Base-by-base conservation (phyloP, 495 filamentous ascomycete species). In the Xylaria sp. region DNA sequence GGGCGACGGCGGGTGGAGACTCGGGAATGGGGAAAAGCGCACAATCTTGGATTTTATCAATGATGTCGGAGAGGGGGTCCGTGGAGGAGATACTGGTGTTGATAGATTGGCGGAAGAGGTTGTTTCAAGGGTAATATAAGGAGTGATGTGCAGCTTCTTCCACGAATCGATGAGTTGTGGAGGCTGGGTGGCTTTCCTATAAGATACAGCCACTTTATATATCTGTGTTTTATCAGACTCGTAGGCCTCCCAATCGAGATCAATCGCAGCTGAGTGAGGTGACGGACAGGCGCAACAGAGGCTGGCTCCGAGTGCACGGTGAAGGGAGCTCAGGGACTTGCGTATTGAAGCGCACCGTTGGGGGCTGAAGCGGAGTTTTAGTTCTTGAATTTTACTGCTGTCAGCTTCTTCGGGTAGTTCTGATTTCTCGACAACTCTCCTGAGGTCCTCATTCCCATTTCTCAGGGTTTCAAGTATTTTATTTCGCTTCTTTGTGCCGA, bases 361-460 rank as follows among this genome's bases (percentile, higher is more conserved):
- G 14, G 57, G 57, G 35, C 19, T 61, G 57, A 61, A 61, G n/a
- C 57, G 19, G 35, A 61, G 57, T n/a, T 61, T 61, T 24, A 61
- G 19, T 61, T 61, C 35, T 40, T 41, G 33, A 11, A 61, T 61
- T 37, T 61, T 35, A 41, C 33, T 61, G 19, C 57, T 61, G 4
- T 61, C 57, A 21, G 33, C 57, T 41, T 61, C 57, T 21, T 61
- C 57, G 33, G 57, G 57, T 21, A 61, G 19, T n/a, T 61, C 57
- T 4, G 57, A 0, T 61, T 61, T 61, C 57, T 61, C 33, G 33
- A 61, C 57, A 61, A 61, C 35, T 21, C 33, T 41, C 41, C 57
- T 61, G 3, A 61, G 35, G 33, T 61, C 57, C 5, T 35, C 55
- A 35, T 58, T 58, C 15, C 5, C 26, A 17, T 35, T 6, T 35